Evolutionary conservation across 2,329 filamentous ascomycete genomes (phyloP).

Genomic region (Fusarium mangiferae): DNA sequence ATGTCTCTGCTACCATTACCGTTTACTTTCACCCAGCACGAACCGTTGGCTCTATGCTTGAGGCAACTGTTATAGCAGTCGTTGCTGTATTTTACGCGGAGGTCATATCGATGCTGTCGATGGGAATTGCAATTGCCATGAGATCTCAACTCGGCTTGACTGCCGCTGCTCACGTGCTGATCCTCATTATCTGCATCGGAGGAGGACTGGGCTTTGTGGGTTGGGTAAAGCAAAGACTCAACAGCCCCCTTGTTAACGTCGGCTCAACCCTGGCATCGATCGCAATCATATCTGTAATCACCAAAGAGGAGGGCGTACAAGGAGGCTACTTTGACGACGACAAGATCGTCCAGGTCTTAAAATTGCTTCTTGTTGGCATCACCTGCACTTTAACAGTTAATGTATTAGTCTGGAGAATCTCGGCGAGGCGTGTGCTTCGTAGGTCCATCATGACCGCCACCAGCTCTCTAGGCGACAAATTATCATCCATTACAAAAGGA

Average conservation of each 20-base stretch:
- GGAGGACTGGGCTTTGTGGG: constrained; percentile 88
- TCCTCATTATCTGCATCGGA: constrained; percentile 85
- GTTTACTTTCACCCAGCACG: constrained; percentile 95
- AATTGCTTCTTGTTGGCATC: constrained; percentile 85
- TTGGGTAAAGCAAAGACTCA: constrained; percentile 84
- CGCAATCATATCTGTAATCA: constrained; percentile 88
- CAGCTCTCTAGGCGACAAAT: constrained; percentile 80
- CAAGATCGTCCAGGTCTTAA: constrained; percentile 84
- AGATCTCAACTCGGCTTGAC: constrained; percentile 73
- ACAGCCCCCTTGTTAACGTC: constrained; percentile 83
- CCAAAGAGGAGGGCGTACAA: constrained; percentile 90
- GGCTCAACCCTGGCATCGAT: constrained; percentile 88
- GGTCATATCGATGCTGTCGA: constrained; percentile 81
- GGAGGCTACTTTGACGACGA: constrained; percentile 81
- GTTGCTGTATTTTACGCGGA: constrained; percentile 78
- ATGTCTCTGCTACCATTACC: constrained; percentile 91
- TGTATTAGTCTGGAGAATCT: constrained; percentile 80
- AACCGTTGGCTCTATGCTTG: constrained; percentile 88
- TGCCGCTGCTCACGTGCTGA: constrained; percentile 78
- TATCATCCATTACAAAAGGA: constrained; percentile 82
- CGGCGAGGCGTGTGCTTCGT: constrained; percentile 78
- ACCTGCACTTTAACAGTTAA: constrained; percentile 78
- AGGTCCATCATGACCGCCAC: constrained; percentile 78
- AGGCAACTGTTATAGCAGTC: constrained; percentile 80
- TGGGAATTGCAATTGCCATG: constrained; percentile 87